Base-by-base conservation (phyloP, 2,329 filamentous ascomycete species). In the Thelonectria olida region DNA sequence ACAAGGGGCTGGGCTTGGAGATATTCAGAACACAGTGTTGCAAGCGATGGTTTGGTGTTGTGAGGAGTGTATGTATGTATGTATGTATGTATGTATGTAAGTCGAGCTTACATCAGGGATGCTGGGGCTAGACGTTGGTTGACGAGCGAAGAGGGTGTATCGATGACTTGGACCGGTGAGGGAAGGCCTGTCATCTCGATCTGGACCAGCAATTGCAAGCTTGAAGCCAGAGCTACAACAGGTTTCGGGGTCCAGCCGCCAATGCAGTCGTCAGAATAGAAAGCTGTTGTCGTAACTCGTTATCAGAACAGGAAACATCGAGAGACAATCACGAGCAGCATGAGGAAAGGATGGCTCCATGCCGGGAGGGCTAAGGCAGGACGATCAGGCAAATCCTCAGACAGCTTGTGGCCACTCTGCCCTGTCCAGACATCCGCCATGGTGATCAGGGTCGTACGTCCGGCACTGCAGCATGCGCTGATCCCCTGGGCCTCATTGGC, bases 391-490 rank as follows among this genome's bases (percentile, higher is more conserved):
- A 27, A 42, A 59, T 20, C 36, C 17, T 49, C 22, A 42, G 41
- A 34, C n/a, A 17, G 9, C 36, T n/a, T 22, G 31, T 23, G 49
- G 41, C 25, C 50, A 44, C 36, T 51, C 41, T 52, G 28, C 42
- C 23, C 22, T 38, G 31, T 52, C 38, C 27, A 53, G 56, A 34
- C 36, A 58, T 23, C 44, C 23, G 42, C 36, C 9, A 34, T 47
- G 52, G 27, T 41, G 36, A 59, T 54, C 49, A 59, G 39, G 56
- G 57, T 31, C 57, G 56, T 45, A 20, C 38, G 25, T 44, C 20
- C 31, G 39, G 51, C 22, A 31, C 19, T 34, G 38, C 39, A 54
- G 20, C 20, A 23, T 38, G 31, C 25, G 47, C 49, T 44, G 39
- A 45, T 54, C 27, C 39, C 39, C 38, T 7, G 28, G 6, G n/a